phyloP scores from a whole-genome alignment of 2,329 filamentous ascomycete genomes.

The Cladosporium cucumerinum region DNA sequence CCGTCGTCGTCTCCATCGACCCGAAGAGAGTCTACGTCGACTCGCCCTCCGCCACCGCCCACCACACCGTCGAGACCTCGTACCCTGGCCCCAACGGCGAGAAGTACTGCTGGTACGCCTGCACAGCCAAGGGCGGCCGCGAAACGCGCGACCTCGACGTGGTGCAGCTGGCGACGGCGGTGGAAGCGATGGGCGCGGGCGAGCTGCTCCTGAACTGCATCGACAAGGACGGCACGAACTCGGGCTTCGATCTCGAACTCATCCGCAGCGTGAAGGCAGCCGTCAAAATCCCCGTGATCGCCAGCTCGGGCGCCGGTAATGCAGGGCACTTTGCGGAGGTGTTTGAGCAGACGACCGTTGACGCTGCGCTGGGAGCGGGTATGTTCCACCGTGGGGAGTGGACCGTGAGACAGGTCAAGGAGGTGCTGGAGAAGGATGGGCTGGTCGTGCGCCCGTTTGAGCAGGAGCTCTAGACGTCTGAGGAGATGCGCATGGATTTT shows the following conservation, averaged over 20 bases:
- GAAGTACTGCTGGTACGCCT: constrained; percentile 90
- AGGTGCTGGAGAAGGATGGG: constrained; percentile 67
- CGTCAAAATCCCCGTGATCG: constrained; percentile 89
- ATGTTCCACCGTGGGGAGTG: constrained; percentile 98
- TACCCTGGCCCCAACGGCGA: constrained; percentile 73
- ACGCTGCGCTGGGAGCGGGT: constrained; percentile 90
- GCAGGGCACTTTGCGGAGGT: constrained; percentile 88
- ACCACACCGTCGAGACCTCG: constrained; percentile 71
- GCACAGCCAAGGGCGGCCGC: constrained; percentile 91
- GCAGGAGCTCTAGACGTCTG: constrained; percentile 34
- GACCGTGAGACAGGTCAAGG: constrained; percentile 90
- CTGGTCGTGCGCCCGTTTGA: constrained; percentile 80
- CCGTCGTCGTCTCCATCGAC: constrained; percentile 92
- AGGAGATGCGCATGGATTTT: background rate
- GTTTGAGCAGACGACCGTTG: constrained; percentile 78
- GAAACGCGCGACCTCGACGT: constrained; percentile 95
- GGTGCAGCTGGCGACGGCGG: constrained; percentile 78
- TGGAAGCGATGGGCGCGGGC: constrained; percentile 92
- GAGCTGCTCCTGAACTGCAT: constrained; percentile 98
- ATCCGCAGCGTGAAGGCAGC: constrained; percentile 83
- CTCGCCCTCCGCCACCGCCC: constrained; percentile 64
- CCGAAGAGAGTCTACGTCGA: constrained; percentile 85
- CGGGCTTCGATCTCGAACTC: constrained; percentile 89
- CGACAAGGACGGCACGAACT: constrained; percentile 92
- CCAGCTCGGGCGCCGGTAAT: constrained; percentile 85